Evolutionary conservation across 352 stramenopile species (phyloP), one percentile per base, ranked within the genome.

Genomic region (Thalassiosira allenii): DNA sequence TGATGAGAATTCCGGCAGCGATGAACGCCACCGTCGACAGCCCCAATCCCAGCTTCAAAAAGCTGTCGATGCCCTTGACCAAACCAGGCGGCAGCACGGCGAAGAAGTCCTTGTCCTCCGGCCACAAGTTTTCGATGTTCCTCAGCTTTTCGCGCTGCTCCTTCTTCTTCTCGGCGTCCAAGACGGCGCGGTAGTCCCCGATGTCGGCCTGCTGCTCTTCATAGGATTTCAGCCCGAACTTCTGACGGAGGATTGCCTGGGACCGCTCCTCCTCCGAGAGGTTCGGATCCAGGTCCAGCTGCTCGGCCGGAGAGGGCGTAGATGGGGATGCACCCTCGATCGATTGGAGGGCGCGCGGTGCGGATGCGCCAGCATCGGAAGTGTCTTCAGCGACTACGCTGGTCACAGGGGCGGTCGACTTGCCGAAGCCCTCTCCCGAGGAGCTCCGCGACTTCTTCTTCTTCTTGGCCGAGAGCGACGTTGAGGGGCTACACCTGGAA

Each of bases 1-100:
- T 92, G 54, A 94, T 94, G 8, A 71, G 76, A 20, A 91, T 47
- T 14, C 89, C 87, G 25, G 81, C 73, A 8, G 51, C 25, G 8
- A 92, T 64, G 79, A 92, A 92, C 12, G 82, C 32, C 11, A 79
- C 57, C 0, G 81, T 87, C 14, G 27, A 30, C 11, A 91, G 33
- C 8, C 54, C 75, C 33, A 93, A 40, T 37, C 89, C 89, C 9
- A 74, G n/a, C 65, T 94, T 93, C 14, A 94, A 75, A 59, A 92
- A 91, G 43, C 64, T 72, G 73, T 94, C 87, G 69, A 94, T 91
- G 9, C 57, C 75, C 40, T 81, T 83, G 23, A 91, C 57, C 0
- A 93, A 11, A 32, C 75, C 67, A 23, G 69, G 79, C 9, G 89
- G 89, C 25, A 94, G 62, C 8, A 91, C 47, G 32, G 76, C 32